Percentiles rank a stretch among this genome's conserved stretches.
Evolutionary conservation across 2,329 filamentous ascomycete species (phyloP).

Genomic region (Chaetomiaceae sp.): DNA sequence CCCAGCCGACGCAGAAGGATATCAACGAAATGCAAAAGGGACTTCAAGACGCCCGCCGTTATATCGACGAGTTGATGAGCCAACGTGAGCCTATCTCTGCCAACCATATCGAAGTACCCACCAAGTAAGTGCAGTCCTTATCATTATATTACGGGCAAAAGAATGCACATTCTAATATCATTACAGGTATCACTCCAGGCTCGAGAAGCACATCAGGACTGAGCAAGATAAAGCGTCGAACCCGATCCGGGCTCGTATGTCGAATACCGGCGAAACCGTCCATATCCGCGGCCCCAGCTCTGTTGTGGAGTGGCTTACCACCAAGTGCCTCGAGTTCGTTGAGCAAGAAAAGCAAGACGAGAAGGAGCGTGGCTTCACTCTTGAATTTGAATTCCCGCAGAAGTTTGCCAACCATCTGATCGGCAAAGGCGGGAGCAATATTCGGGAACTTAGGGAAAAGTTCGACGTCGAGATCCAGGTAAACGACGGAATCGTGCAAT

Average conservation of each 20-base stretch:
- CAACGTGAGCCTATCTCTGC: constrained; percentile 54
- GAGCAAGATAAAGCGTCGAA: constrained; percentile 56
- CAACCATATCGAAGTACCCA: constrained; percentile 52
- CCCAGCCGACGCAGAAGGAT: constrained; percentile 48
- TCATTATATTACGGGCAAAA: not conserved
- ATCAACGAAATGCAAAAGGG: constrained; percentile 50
- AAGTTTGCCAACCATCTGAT: constrained; percentile 86
- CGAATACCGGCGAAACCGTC: constrained; percentile 56
- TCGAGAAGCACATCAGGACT: constrained; percentile 60
- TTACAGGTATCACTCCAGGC: constrained; percentile 56
- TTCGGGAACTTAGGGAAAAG: constrained; percentile 60
- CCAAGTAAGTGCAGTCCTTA: constrained; percentile 41
- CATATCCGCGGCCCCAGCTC: constrained; percentile 73
- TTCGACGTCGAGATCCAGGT: constrained; percentile 78
- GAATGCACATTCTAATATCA: constrained; percentile 27
- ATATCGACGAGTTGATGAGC: constrained; percentile 54
- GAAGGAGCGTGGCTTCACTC: constrained; percentile 82
- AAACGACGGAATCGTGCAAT: constrained; percentile 87
- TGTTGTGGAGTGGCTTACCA: constrained; percentile 65
- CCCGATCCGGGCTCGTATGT: constrained; percentile 58
- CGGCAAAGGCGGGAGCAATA: constrained; percentile 63
- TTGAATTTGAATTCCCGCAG: constrained; percentile 88
- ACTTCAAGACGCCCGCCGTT: constrained; percentile 51
- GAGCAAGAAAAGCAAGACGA: constrained; percentile 88
- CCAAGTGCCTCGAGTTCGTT: constrained; percentile 74